These are phyloP conservation scores for Pontederia paniculata DNA, from an alignment of 176 grass and related monocot genomes.

Conservation along the genomic window DNA sequence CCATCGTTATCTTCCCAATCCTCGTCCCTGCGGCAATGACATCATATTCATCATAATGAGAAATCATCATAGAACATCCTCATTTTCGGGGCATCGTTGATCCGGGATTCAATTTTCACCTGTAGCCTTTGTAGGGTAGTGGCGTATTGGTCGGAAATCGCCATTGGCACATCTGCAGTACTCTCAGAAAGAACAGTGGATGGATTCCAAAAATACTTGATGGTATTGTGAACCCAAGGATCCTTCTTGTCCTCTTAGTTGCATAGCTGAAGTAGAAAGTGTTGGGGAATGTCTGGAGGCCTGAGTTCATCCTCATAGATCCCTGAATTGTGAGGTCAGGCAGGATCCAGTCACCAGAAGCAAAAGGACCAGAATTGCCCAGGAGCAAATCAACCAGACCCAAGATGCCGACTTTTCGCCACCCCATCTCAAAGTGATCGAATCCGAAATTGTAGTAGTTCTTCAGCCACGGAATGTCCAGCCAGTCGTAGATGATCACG, in stretches of 20 bases:
- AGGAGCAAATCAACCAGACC: constrained; percentile 73
- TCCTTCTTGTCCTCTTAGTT: constrained; percentile 76
- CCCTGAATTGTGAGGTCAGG: constrained; percentile 93
- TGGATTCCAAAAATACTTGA: constrained; percentile 79
- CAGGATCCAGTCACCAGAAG: constrained; percentile 85
- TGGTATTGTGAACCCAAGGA: constrained; percentile 72
- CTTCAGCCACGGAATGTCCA: constrained; percentile 79
- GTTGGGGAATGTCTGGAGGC: constrained; percentile 59
- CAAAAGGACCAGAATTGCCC: constrained; percentile 68
- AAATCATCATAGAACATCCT: no score
- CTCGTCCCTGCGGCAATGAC: constrained; percentile 54
- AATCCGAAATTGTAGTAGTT: constrained; percentile 98
- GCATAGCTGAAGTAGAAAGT: constrained; percentile 99
- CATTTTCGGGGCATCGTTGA: neutral
- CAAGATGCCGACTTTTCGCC: constrained; percentile 52
- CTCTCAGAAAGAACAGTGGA: constrained; percentile 90
- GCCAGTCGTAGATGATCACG: constrained; percentile 77
- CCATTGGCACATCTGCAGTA: constrained; percentile 95
- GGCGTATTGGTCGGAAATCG: constrained; percentile 42
- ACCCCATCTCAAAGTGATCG: constrained; percentile 85
- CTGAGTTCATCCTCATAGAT: constrained; percentile 54
- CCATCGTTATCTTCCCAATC: constrained; percentile 99
- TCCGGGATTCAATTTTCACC: constrained; percentile 19
- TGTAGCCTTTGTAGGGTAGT: constrained; percentile 93
- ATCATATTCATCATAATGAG: neutral